Base-by-base conservation (phyloP, 805 yeast genomes). In the Metschnikowia dekortorum region DNA sequence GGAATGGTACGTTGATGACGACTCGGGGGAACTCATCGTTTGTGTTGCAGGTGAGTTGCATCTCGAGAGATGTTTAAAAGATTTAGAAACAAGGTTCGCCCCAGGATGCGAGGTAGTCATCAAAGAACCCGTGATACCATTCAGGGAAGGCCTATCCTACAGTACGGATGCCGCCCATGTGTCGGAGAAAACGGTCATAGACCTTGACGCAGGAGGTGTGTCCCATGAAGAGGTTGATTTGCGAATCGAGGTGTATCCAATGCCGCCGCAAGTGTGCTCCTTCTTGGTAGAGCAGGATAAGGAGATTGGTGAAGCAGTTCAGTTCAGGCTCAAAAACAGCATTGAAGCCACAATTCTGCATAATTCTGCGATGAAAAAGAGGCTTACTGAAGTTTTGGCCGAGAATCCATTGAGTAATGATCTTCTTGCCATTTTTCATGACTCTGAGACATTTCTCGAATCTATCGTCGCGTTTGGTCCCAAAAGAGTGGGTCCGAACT, bases 11-110 rank as follows among this genome's bases (percentile, higher is more conserved):
- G 75, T 89, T 39, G 91, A 88, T 60, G 76, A 71, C 52, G 96
- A 89, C 51, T 82, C 84, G 8, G 99, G 99, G 50, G 99, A 94
- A 67, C 87, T 88, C 58, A 90, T 94, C 56, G 73, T 94, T 58
- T 89, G 96, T 41, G 91, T 96, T 8, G 97, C 99, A 8, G 99
- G 99, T 45, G 99, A 94, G 67, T 74, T 94, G 54, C 99, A 94
- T 72, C 74, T 94, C 39, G 99, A 94, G 62, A 80, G 99, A 62
- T 94, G 99, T 67, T 67, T 94, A 57, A 90, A 89, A 61, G 99
- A 94, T 69, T 71, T 94, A 61, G 82, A 80, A 48, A 96, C 89
- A 60, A 75, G 98, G 58, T 94, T 90, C 76, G 97, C 98, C 0
- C 70, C 68, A 47, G 90, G 91, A 10, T 81, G 90, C 58, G 97